These are phyloP conservation scores for Chaetomiaceae sp. DNA, from an alignment of 2,329 filamentous ascomycete genomes.

Conservation along the genomic window DNA sequence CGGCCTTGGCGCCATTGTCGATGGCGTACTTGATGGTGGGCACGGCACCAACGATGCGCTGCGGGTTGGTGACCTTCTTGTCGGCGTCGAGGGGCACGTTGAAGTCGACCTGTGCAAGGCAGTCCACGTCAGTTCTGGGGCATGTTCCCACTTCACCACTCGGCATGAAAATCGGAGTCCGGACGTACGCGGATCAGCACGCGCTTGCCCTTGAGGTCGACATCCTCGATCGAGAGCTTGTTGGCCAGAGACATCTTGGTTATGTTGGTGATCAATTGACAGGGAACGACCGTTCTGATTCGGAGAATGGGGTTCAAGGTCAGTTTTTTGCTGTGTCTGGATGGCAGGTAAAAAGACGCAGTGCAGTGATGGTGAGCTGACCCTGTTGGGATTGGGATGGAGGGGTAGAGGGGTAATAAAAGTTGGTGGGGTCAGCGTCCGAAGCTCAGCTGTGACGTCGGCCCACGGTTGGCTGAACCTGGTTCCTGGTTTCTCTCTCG, in stretches of 20 bases:
- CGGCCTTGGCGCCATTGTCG: constrained; percentile 84
- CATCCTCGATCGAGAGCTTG: constrained; percentile 95
- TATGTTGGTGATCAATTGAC: constrained; percentile 23
- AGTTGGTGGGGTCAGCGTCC: constrained; percentile 23
- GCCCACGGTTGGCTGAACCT: constrained; percentile 25
- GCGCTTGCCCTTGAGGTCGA: constrained; percentile 96
- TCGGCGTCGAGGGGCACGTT: constrained; percentile 93
- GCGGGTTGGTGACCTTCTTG: constrained; percentile 95
- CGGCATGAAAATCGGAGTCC: no score
- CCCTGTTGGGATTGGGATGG: constrained; percentile 15
- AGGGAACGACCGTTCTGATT: not conserved
- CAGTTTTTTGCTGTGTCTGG: constrained; percentile 15
- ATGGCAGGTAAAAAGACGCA: constrained; percentile 21
- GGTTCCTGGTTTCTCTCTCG: constrained; percentile 13
- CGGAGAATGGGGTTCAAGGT: constrained; percentile 9
- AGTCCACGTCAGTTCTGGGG: constrained; percentile 24
- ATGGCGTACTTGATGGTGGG: constrained; percentile 94
- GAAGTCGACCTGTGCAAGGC: constrained; percentile 78
- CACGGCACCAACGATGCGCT: constrained; percentile 93
- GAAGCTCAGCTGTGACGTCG: constrained; percentile 27
- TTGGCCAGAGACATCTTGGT: constrained; percentile 89
- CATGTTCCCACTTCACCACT: no score
- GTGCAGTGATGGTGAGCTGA: constrained; percentile 17
- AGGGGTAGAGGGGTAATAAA: constrained; percentile 25
- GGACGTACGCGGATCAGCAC: constrained; percentile 95